A percentile compares a stretch with the other conserved stretches of the same genome.
Evolutionary conservation across 495 filamentous ascomycete genomes (phyloP).

Genomic region (Hypomontagnella submonticulosa): DNA sequence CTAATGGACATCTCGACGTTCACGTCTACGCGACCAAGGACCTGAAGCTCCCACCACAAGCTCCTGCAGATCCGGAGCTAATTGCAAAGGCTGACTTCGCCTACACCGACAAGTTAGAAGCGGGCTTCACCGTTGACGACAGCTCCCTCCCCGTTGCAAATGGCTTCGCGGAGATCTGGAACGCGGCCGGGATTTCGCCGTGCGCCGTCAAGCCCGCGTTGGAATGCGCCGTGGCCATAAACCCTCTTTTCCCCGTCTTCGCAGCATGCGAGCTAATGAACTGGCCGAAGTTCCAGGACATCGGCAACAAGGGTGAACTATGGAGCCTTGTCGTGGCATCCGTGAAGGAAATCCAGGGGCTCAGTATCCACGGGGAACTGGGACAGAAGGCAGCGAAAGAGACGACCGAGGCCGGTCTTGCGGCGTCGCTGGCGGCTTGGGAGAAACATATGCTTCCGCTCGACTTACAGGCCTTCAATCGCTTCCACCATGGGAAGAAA

Average conservation of each 20-base stretch:
- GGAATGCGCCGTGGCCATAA: constrained; percentile 12
- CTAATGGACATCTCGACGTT: constrained; percentile 28
- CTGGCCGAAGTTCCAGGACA: constrained; percentile 26
- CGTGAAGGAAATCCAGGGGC: constrained; percentile 25
- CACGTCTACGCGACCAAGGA: constrained; percentile 28
- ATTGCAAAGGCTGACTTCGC: constrained; percentile 32
- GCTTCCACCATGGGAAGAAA: constrained; percentile 23
- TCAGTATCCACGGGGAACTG: constrained; percentile 17
- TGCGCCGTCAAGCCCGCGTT: constrained; percentile 8
- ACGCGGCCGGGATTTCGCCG: constrained; percentile 1
- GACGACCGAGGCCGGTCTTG: constrained; percentile 14
- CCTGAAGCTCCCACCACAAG: constrained; percentile 11
- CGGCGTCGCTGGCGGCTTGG: constrained; percentile 8
- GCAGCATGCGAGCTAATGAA: constrained; percentile 14
- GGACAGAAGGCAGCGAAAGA: constrained; percentile 5
- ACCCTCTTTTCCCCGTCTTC: constrained; percentile 15
- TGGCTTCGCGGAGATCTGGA: constrained; percentile 14
- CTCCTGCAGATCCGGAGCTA: constrained; percentile 8
- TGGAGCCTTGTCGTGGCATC: constrained; percentile 15
- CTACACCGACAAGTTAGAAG: constrained; percentile 11
- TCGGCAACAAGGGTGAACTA: constrained; percentile 2
- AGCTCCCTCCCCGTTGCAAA: constrained; percentile 14
- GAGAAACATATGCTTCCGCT: constrained; percentile 20
- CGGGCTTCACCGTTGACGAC: constrained; percentile 19
- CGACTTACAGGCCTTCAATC: constrained; percentile 26